Conservation (phyloP, 1,284 basidiomycete genomes). For the Malassezia dermatis region DNA sequence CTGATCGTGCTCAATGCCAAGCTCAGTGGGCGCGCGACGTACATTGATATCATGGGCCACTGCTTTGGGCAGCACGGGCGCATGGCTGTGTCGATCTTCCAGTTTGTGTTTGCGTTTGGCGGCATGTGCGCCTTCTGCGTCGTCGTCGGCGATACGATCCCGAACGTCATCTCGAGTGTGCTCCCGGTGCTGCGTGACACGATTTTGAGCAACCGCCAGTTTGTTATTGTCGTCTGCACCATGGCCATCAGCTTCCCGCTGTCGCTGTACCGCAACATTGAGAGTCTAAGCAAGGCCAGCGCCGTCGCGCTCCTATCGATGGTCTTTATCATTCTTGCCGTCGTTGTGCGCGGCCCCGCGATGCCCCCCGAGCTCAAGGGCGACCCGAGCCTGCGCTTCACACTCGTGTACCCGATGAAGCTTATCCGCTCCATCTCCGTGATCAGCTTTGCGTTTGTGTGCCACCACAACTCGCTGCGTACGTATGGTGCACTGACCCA, state of each 20-base stretch:
- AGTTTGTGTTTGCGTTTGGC: slow-evolving; percentile 93
- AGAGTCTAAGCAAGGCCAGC: slow-evolving; percentile 86
- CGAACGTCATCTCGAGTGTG: slow-evolving; percentile 72
- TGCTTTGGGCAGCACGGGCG: slow-evolving; percentile 64
- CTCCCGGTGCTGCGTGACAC: slow-evolving; percentile 71
- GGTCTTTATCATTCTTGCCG: slow-evolving; percentile 80
- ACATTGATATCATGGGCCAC: slow-evolving; percentile 90
- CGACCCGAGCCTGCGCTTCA: slow-evolving; percentile 58
- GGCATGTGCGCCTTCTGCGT: slow-evolving; percentile 55
- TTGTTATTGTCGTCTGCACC: slow-evolving; percentile 58
- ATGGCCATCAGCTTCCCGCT: slow-evolving; percentile 67
- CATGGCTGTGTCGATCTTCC: slow-evolving; percentile 85
- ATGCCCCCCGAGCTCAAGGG: slow-evolving; percentile 72
- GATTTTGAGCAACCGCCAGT: slow-evolving; percentile 72
- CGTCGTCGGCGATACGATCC: slow-evolving; percentile 75
- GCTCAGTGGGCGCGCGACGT: slow-evolving; percentile 78
- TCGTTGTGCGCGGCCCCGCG: slow-evolving; percentile 72
- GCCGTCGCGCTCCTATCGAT: slow-evolving; percentile 69
- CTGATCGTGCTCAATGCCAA: slow-evolving; percentile 86
- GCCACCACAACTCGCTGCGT: slow-evolving; percentile 47
- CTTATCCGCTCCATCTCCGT: slow-evolving; percentile 42
- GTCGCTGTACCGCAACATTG: slow-evolving; percentile 89
- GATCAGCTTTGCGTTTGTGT: slow-evolving; percentile 47
- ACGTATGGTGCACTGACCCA: slow-evolving; percentile 87
- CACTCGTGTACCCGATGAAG: slow-evolving; percentile 66